Conservation (phyloP, 1,284 basidiomycete genomes). For the Naganishia albida region DNA sequence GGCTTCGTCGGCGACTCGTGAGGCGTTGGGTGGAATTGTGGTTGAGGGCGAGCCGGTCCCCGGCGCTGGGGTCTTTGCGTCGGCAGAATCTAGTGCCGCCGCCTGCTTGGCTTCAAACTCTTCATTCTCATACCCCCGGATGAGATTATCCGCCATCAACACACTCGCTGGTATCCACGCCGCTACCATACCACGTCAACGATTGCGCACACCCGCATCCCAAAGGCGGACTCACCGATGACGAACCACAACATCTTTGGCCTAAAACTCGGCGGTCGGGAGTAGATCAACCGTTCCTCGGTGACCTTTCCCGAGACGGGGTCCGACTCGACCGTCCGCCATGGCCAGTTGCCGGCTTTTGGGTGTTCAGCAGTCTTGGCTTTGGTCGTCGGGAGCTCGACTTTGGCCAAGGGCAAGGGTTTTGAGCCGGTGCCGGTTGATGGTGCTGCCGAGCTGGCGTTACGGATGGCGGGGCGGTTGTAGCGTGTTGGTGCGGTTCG, state of each 20-base stretch:
- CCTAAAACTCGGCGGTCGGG: conserved; percentile 24
- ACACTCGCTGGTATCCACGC: conserved; percentile 27
- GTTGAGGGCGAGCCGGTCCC: not conserved
- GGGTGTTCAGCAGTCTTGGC: not conserved
- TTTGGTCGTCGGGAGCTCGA: not conserved
- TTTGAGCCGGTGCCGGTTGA: not conserved
- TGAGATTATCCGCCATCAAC: conserved; percentile 19
- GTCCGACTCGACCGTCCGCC: conserved; percentile 17
- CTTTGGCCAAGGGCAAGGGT: not conserved
- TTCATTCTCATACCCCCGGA: conserved; percentile 25
- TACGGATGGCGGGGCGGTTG: not conserved
- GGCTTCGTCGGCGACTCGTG: conserved; percentile 11
- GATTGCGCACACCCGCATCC: not conserved
- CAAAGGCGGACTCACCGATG: conserved; percentile 16
- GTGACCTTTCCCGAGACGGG: conserved; percentile 10
- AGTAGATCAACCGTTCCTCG: conserved; percentile 29
- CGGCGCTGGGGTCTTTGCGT: not conserved
- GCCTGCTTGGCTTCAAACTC: conserved; percentile 18
- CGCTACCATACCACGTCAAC: not conserved
- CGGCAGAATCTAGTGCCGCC: conserved; percentile 1
- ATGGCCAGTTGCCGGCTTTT: conserved; percentile 28
- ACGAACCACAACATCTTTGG: conserved; percentile 30
- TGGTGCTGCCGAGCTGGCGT: not conserved
- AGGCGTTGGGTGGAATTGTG: not conserved
- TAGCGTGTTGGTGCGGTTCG: too few species aligned